Percentiles rank a stretch among this genome's conserved stretches.
Evolutionary conservation across 2,329 filamentous ascomycete genomes (phyloP).

Genomic region (Botryotinia calthae): DNA sequence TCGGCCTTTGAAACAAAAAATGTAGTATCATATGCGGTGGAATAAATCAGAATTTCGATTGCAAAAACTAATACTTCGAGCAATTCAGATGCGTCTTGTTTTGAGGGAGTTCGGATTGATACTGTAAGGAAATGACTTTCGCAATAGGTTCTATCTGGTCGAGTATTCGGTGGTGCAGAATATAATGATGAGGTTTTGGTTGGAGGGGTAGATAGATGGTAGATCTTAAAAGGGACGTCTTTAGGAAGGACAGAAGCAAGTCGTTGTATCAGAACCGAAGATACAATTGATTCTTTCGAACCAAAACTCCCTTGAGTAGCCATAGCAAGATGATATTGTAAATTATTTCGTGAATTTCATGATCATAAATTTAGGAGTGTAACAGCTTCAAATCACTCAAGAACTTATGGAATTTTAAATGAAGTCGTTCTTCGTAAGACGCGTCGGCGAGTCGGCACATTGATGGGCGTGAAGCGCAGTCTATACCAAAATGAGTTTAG

Average conservation of each 20-base stretch:
- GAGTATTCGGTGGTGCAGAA: constrained; percentile 68
- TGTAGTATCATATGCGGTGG: constrained; percentile 74
- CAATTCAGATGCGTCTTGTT: constrained; percentile 30
- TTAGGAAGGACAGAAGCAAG: constrained; percentile 48
- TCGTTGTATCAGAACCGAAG: constrained; percentile 33
- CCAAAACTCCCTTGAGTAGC: constrained; percentile 31
- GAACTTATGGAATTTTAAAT: background rate
- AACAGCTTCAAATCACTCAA: background rate
- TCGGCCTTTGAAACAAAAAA: constrained; percentile 97
- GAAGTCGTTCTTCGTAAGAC: constrained; percentile 20
- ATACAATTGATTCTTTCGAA: constrained; percentile 30
- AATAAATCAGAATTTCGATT: constrained; percentile 85
- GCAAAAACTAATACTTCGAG: constrained; percentile 68
- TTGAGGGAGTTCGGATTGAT: constrained; percentile 43
- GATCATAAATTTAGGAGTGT: constrained; percentile 15
- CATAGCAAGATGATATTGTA: constrained; percentile 33
- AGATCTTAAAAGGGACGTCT: constrained; percentile 61
- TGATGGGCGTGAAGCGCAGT: constrained; percentile 18
- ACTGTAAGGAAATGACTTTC: constrained; percentile 77
- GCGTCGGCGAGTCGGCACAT: constrained; percentile 23
- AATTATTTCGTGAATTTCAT: constrained; percentile 22
- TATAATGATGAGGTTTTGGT: constrained; percentile 73
- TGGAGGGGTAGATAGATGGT: constrained; percentile 86
- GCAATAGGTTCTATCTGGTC: constrained; percentile 75
- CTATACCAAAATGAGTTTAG: constrained; percentile 18